phyloP scores from a whole-genome alignment of 441 rosid genomes.

The Jatropha multifida region DNA sequence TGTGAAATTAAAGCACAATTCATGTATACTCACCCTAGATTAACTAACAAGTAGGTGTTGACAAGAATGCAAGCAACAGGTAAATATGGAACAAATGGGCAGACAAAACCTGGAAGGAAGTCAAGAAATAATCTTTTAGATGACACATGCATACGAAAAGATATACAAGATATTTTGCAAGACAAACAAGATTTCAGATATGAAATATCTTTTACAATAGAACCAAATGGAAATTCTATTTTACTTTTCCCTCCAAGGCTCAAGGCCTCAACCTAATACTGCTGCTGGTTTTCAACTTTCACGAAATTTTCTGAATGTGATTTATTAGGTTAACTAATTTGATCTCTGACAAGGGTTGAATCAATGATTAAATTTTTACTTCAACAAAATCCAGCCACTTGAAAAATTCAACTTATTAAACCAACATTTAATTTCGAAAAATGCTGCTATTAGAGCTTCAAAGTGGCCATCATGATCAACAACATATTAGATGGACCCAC shows the following conservation, averaged over 20 bases:
- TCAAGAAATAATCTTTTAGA: not conserved
- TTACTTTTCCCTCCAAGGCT: no score
- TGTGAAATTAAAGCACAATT: not conserved
- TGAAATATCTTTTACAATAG: no score
- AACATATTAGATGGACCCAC: not conserved
- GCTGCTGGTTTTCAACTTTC: not conserved
- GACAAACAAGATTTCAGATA: not conserved
- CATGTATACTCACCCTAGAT: constrained; percentile 56
- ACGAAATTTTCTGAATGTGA: not conserved
- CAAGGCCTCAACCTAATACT: not conserved
- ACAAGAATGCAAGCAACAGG: constrained; percentile 67
- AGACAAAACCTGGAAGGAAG: constrained; percentile 55
- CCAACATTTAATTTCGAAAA: not conserved
- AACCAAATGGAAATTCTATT: not conserved
- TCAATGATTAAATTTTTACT: not conserved
- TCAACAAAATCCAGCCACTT: no score
- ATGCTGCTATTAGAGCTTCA: not conserved
- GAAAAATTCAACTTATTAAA: not conserved
- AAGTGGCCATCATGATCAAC: not conserved
- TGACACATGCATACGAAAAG: not conserved
- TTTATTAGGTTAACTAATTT: not conserved
- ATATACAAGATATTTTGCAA: not conserved
- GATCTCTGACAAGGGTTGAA: not conserved
- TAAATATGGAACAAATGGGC: constrained; percentile 68
- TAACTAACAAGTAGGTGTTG: constrained; percentile 63